Evolutionary conservation across 345 rosid species (phyloP).

Genomic region (Microthlaspi erraticum): DNA sequence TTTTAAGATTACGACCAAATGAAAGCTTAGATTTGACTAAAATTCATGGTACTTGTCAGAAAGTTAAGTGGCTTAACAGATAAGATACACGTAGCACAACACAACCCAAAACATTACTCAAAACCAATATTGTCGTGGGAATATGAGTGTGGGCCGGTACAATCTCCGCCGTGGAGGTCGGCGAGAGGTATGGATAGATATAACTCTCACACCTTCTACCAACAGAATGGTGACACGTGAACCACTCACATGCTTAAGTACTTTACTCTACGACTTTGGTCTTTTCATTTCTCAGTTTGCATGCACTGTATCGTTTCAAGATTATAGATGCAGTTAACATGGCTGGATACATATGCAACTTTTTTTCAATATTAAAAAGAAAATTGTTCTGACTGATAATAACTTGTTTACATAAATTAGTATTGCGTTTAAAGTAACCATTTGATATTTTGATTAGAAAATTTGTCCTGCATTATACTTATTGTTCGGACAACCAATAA

Average conservation of each 20-base stretch:
- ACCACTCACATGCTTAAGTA: not conserved
- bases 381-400: too few relatives aligned
- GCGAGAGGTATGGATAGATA: conserved; percentile 32
- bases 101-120: not conserved
- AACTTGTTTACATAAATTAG: too few relatives aligned
- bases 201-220: conserved; percentile 16
- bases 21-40: conserved; percentile 23
- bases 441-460: too few relatives aligned
- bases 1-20: conserved; percentile 13
- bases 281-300: conserved; percentile 1
- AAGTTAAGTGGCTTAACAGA: conserved; percentile 8
- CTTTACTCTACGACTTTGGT: conserved; percentile 4
- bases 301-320: conserved; percentile 18
- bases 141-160: conserved; percentile 37
- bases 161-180: conserved; percentile 42
- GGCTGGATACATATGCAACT: not conserved
- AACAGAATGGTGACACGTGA: conserved; percentile 8
- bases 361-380: too few relatives aligned
- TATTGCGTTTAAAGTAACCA: too few relatives aligned
- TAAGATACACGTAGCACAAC: conserved; percentile 29
- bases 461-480: too few relatives aligned
- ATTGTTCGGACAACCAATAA: too few relatives aligned
- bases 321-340: not conserved
- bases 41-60: conserved; percentile 15
- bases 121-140: conserved; percentile 14